phyloP scores from a whole-genome alignment of 2,329 filamentous ascomycete species.

The Hymenoscyphus fraxineus region DNA sequence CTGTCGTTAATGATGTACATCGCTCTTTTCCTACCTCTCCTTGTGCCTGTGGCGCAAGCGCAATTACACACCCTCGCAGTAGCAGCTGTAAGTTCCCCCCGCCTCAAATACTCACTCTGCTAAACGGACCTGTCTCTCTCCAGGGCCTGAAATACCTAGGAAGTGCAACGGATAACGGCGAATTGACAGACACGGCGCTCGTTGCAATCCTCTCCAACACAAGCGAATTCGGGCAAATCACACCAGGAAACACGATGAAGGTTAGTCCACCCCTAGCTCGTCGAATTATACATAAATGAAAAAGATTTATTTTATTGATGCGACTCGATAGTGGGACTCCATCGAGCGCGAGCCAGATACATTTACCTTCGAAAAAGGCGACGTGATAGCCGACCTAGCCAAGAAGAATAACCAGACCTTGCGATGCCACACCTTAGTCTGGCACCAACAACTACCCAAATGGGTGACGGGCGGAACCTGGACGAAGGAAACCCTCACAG shows the following conservation, averaged over 20 bases:
- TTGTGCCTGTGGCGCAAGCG: constrained; percentile 19
- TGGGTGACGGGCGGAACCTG: constrained; percentile 45
- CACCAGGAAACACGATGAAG: constrained; percentile 21
- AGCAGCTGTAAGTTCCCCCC: constrained; percentile 16
- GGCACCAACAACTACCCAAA: constrained; percentile 48
- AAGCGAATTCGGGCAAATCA: constrained; percentile 18
- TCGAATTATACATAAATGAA: neutral
- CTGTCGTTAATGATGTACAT: constrained; percentile 14
- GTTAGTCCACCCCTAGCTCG: constrained; percentile 3
- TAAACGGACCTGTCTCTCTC: neutral
- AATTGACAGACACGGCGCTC: constrained; percentile 17
- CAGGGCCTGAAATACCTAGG: constrained; percentile 24
- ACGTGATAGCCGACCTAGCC: constrained; percentile 14
- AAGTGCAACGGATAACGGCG: constrained; percentile 18
- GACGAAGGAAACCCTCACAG: constrained; percentile 53
- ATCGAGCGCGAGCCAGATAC: constrained; percentile 14
- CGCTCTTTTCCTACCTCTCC: constrained; percentile 13
- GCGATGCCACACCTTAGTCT: constrained; percentile 57
- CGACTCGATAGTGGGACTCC: constrained; percentile 14
- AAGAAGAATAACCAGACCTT: constrained; percentile 39
- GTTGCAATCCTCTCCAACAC: constrained; percentile 17
- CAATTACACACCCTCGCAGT: constrained; percentile 21
- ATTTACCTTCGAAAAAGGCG: constrained; percentile 18
- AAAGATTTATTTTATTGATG: no score
- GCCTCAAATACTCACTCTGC: neutral